Conservation (phyloP, 768 basidiomycete species). For the Crucibulum laeve region DNA sequence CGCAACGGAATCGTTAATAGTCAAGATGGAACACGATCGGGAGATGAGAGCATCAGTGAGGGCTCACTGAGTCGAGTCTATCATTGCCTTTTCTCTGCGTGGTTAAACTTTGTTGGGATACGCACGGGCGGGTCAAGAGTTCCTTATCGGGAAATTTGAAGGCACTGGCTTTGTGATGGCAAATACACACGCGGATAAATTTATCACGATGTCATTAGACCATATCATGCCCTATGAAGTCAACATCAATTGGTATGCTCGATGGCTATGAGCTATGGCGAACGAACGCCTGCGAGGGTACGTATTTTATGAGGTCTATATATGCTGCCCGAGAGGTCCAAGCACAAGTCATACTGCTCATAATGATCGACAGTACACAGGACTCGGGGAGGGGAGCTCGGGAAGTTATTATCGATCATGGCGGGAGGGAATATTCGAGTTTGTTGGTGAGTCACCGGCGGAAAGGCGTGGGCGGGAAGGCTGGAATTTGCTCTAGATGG, state of each 20-base stretch:
- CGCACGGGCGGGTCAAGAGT: constrained; percentile 27
- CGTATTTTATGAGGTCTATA: too few species aligned
- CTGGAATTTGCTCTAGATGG: neutral
- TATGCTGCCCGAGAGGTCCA: too few species aligned
- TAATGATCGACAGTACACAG: neutral
- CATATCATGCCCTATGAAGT: constrained; percentile 2
- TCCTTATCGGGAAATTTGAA: constrained; percentile 29
- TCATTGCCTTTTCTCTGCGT: constrained; percentile 1
- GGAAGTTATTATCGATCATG: too few species aligned
- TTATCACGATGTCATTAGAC: constrained; percentile 13
- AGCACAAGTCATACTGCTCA: neutral
- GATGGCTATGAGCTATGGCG: neutral
- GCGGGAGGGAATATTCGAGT: constrained; percentile 1
- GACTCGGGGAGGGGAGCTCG: too few species aligned
- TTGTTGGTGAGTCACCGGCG: constrained; percentile 6
- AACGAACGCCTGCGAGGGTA: too few species aligned
- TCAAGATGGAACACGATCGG: constrained; percentile 8
- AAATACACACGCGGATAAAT: constrained; percentile 15
- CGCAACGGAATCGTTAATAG: too few species aligned
- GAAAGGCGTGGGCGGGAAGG: constrained; percentile 4
- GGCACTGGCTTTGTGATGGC: constrained; percentile 15
- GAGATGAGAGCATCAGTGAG: constrained; percentile 4
- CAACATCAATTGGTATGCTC: neutral
- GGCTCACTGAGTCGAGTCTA: constrained; percentile 3
- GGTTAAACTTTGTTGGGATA: constrained; percentile 8